Base-by-base conservation (phyloP, 176 grass and related monocot genomes). In the Oryza meridionalis region DNA sequence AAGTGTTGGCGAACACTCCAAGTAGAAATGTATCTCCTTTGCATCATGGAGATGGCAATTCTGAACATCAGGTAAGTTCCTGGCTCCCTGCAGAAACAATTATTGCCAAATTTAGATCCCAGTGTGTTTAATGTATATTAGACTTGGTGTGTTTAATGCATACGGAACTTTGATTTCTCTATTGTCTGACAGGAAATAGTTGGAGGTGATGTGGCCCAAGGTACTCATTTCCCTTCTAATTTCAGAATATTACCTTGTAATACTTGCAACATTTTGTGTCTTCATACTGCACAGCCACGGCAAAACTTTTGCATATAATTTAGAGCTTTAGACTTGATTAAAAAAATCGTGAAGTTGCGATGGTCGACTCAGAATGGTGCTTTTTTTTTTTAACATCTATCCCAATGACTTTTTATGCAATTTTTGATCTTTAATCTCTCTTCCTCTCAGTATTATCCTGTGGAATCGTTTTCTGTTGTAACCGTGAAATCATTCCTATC, bases 1-100 rank as follows among this genome's bases (percentile, higher is more conserved):
- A 85, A 82, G 27, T 73, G 45, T 59, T 84, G 37, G 32, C 16
- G 58, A 75, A 69, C 22, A 29, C 35, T 84, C 17, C 50, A 80
- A 77, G 32, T 82, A 79, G 62, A 65, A 67, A 62, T 76, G 66
- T 31, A 2, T 64, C 69, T 43, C n/a, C 64, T 76, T 89, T 65
- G 43, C 69, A 87, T 80, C 58, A 38, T 63, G 11, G 43, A 82
- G 89, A 81, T 73, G 47, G 33, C 21, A 84, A 29, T 77, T 79
- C 11, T 51, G 70, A 78, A 71, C 66, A 81, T 46, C 40, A 79
- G 86, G 89, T 11, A 67, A 94, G 92, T 85, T 31, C 35, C 33
- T 75, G 19, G 89, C 86, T 85, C 24, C 35, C 33, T 75, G 14
- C 37, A 51, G 63, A 78, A 69, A 84, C 29, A 29, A 40, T 82